phyloP scores from a whole-genome alignment of 2,329 filamentous ascomycete genomes.

The Ophiocordyceps camponoti-floridani region DNA sequence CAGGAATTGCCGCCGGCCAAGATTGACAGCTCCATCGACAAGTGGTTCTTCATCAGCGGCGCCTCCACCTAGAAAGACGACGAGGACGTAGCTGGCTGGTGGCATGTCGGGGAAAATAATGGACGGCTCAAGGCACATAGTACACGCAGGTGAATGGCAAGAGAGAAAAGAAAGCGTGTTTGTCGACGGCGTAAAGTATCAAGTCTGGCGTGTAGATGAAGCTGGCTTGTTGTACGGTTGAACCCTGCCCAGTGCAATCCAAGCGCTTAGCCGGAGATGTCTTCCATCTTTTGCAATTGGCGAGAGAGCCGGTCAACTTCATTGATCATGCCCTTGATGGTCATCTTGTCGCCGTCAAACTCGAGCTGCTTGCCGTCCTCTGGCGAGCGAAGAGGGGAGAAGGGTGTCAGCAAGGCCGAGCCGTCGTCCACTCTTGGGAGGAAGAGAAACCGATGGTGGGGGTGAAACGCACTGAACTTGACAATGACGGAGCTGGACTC shows the following conservation, averaged over 20 bases:
- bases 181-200: not conserved
- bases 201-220: not conserved
- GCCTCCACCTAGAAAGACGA: constrained; percentile 56
- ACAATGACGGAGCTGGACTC: constrained; percentile 53
- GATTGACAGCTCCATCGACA: constrained; percentile 94
- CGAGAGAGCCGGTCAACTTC: constrained; percentile 85
- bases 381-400: constrained; percentile 15
- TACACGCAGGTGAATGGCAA: not conserved
- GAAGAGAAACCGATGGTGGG: not conserved
- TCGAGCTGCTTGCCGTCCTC: constrained; percentile 87
- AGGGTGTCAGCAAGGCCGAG: not conserved
- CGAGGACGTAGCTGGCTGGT: not conserved
- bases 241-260: no score
- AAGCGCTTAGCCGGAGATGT: constrained; percentile 34
- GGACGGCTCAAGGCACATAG: not conserved
- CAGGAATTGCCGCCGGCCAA: constrained; percentile 71
- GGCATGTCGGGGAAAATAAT: not conserved
- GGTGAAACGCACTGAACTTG: constrained; percentile 58
- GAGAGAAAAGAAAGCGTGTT: not conserved
- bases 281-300: constrained; percentile 62
- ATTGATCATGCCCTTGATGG: constrained; percentile 71
- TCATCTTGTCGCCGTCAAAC: constrained; percentile 63
- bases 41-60: constrained; percentile 99
- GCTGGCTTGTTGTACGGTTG: no score
- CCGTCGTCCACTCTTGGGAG: not conserved